Percentiles rank a stretch among this genome's conserved stretches.
Conservation (phyloP, 208 protist genomes). For the Blastocrithidia nonstop region DNA sequence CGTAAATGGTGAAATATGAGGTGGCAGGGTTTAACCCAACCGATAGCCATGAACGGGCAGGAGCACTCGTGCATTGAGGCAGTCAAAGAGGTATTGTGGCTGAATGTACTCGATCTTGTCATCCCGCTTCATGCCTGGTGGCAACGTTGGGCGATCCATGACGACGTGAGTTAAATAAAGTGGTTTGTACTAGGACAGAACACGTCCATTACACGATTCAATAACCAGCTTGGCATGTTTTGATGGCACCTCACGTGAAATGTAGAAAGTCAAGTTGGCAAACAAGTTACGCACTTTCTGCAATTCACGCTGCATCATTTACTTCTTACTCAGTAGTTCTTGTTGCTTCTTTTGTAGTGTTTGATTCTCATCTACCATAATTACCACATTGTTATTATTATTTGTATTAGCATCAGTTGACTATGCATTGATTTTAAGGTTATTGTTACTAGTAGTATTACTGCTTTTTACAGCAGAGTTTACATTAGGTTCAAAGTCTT, state of each 20-base stretch:
- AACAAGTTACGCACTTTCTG: conserved; percentile 47
- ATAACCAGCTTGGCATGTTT: conserved; percentile 86
- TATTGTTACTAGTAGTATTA: neutral
- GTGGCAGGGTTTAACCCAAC: conserved; percentile 78
- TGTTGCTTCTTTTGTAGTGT: conserved; percentile 12
- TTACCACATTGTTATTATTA: conserved; percentile 3
- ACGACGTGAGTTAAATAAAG: conserved; percentile 78
- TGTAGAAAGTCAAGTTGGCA: conserved; percentile 62
- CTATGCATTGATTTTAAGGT: no score
- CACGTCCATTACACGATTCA: conserved; percentile 70
- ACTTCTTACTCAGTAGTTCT: conserved; percentile 17
- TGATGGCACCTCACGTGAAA: conserved; percentile 81
- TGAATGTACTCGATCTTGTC: conserved; percentile 86
- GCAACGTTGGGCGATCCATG: conserved; percentile 64
- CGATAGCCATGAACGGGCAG: conserved; percentile 79
- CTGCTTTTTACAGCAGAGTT: neutral
- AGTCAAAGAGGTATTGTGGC: conserved; percentile 95
- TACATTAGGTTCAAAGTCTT: conserved; percentile 1
- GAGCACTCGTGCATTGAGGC: conserved; percentile 82
- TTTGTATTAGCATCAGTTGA: neutral
- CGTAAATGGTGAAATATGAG: conserved; percentile 86
- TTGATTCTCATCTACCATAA: conserved; percentile 8
- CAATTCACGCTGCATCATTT: conserved; percentile 42
- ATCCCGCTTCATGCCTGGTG: conserved; percentile 26
- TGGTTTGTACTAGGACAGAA: conserved; percentile 47